Evolutionary conservation across 805 yeast genomes (phyloP), one percentile per base, ranked within the genome.

Genomic region (Wickerhamiella galacta): DNA sequence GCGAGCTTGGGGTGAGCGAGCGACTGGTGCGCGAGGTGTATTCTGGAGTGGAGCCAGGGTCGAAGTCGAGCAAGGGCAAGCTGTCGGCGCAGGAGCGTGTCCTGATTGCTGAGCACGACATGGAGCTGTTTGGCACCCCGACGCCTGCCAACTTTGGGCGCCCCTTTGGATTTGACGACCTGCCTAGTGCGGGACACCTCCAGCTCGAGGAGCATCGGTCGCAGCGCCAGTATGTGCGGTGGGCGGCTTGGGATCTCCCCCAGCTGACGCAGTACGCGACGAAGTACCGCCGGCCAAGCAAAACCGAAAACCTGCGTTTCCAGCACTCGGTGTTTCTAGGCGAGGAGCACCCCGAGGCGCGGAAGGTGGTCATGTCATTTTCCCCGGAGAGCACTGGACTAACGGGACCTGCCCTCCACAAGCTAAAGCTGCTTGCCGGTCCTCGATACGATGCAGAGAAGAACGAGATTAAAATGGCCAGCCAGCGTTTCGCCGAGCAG

Each of bases 171-270:
- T 71, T 59, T 45, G 81, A 74, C 48, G 83, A 75, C 47, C 60
- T 72, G 40, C 75, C 82, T 17, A 61, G 75, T 4, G 58, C 60
- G 10, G 92, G 90, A 16, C 92, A 76, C 45, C 74, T 76, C 45
- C 66, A 68, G 39, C 66, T 75, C 21, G 69, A 70, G 35, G 75
- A 71, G 42, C 79, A 72, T 46, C 68, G 95, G 49, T 75, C 70
- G 42, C 72, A 70, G 44, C 72, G 93, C 44, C 70, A 77, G 41
- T 72, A 75, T 47, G 75, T 75, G 48, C 68, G 95, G 46, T 63
- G 81, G 28, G 81, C 92, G 8, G 95, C 95, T 0, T 87, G 76
- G 57, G 96, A 87, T 52, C 66, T 87, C 63, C 98, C 98, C 5
- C 66, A 72, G 35, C 63, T 90, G 41, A 72, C 75, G 26, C 72